Percentiles rank a stretch among this genome's conserved stretches.
Conservation (phyloP, 1,284 basidiomycete species). For the Rhodotorula sp. region DNA sequence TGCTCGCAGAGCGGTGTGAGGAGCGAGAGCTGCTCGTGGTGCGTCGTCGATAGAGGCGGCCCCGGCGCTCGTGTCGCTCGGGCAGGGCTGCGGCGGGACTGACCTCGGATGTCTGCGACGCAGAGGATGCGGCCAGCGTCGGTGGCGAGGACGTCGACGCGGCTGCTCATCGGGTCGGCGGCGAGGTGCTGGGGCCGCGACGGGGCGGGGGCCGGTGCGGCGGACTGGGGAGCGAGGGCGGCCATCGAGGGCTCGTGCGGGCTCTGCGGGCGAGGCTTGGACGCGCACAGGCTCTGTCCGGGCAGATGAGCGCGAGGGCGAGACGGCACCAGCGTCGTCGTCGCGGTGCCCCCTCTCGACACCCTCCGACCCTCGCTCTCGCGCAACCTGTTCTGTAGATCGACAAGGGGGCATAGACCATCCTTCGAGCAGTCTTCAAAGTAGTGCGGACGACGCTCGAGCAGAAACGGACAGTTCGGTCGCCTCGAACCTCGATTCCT, state of each 20-base stretch:
- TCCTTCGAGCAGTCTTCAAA: too few relatives aligned
- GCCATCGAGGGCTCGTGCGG: background rate
- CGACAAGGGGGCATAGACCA: too few relatives aligned
- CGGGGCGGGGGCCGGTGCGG: background rate
- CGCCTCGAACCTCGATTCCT: too few relatives aligned
- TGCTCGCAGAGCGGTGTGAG: too few relatives aligned
- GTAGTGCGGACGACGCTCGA: too few relatives aligned
- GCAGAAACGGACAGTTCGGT: too few relatives aligned
- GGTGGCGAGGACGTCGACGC: constrained; percentile 44
- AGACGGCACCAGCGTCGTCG: too few relatives aligned
- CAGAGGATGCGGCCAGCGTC: constrained; percentile 79
- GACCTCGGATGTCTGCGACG: constrained; percentile 90
- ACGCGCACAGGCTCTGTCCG: background rate
- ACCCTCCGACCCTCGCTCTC: too few relatives aligned
- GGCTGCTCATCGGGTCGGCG: constrained; percentile 33
- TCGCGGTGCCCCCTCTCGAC: too few relatives aligned
- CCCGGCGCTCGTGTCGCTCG: background rate
- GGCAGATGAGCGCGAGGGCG: too few relatives aligned
- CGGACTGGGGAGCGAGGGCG: background rate
- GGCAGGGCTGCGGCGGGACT: constrained; percentile 16
- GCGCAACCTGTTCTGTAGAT: too few relatives aligned
- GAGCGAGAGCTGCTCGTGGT: too few relatives aligned
- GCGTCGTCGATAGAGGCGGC: background rate
- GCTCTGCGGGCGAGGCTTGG: background rate
- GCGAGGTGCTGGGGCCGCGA: background rate